Evolutionary conservation across 1,284 basidiomycete genomes (phyloP), one percentile per base, ranked within the genome.

Genomic region (Apiotrichum siamense): DNA sequence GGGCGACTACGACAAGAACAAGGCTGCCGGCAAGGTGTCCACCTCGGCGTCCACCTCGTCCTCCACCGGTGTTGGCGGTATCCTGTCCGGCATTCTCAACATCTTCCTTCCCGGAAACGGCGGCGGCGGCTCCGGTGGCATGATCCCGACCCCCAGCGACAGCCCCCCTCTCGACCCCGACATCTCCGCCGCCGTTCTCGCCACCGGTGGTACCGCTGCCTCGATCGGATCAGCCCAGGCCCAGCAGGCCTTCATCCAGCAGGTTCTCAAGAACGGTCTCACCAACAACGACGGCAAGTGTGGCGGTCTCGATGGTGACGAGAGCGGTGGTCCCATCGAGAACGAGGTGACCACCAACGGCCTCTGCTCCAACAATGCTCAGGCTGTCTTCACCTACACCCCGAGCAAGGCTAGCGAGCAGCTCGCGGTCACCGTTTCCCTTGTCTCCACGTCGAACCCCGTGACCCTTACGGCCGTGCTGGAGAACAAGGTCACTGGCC

Each of bases 221-320:
- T 27, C 23, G 21, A 45, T 50, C 49, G 36, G 24, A 36, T 39
- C 18, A 23, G 21, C 37, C 27, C 27, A 26, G 23, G 33, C 33
- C 18, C 44, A 44, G 43, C 44, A 25, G 17, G n/a, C 18, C 23
- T 50, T 50, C 37, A 25, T 50, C 38, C 21, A 45, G 26, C 27
- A 32, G 36, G 43, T 50, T 7, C 26, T 50, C 37, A 50, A 50
- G 49, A 44, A 50, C 49, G 49, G 49, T 39, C 31, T 50, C 42
- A 50, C 49, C 36, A 50, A 50, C 49, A 50, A 50, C 37, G 49
- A 50, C 49, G 49, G 49, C 37, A 29, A 38, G 33, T 50, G 49
- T 37, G 15, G 13, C 27, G 48, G 48, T 26, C n/a, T n/a, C n/a
- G n/a, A n/a, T n/a, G n/a, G n/a, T n/a, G 31, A 31, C 33, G 42